A percentile compares a stretch with the other conserved stretches of the same genome.
phyloP scores from a whole-genome alignment of 2,329 filamentous ascomycete genomes.

The Xylariaceae sp. region DNA sequence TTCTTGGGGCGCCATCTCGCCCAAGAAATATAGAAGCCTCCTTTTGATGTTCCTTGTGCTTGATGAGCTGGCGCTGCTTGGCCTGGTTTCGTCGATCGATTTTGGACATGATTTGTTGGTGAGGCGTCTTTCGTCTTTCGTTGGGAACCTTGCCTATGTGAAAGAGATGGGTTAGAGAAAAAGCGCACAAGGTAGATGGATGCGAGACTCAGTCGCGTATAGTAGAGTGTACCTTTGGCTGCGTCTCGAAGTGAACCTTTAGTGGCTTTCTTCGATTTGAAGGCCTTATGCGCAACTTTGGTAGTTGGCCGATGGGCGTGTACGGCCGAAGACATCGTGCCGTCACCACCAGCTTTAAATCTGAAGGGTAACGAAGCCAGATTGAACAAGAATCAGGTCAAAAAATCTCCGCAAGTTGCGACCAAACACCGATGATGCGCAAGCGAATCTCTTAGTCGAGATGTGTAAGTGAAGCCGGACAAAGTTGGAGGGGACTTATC shows the following conservation, averaged over 20 bases:
- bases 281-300: constrained; percentile 80
- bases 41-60: constrained; percentile 76
- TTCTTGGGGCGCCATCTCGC: constrained; percentile 76
- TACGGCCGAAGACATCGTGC: constrained; percentile 66
- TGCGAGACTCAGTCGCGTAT: not conserved
- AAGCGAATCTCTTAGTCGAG: not conserved
- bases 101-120: constrained; percentile 97
- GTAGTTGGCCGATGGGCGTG: constrained; percentile 93
- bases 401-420: not conserved
- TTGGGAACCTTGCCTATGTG: constrained; percentile 65
- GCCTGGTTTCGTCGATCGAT: constrained; percentile 91
- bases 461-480: not conserved
- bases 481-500: constrained; percentile 20
- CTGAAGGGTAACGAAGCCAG: constrained; percentile 72
- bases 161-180: not conserved
- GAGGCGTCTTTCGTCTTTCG: constrained; percentile 85
- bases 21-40: constrained; percentile 80
- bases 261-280: constrained; percentile 86
- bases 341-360: constrained; percentile 74
- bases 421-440: not conserved
- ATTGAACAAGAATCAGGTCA: constrained; percentile 31
- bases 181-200: not conserved
- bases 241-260: constrained; percentile 82
- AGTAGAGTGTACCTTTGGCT: constrained; percentile 60
- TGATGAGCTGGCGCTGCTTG: constrained; percentile 79